phyloP scores from a whole-genome alignment of 352 stramenopile genomes.

The Globisporangium parvum region DNA sequence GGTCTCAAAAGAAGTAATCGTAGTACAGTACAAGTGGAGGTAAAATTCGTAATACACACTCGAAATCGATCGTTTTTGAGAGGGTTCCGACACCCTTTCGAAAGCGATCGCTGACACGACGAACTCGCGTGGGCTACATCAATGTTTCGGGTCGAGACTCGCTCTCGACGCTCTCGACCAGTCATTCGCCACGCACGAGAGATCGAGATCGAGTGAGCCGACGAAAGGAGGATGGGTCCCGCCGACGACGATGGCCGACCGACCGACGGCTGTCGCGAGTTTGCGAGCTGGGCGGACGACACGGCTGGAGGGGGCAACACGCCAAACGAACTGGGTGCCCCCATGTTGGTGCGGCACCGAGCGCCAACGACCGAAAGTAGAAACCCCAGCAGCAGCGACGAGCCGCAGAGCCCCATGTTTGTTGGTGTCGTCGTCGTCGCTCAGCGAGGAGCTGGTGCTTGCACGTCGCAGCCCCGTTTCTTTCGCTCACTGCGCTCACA shows the following conservation, averaged over 20 bases:
- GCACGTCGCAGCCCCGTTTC: constrained; percentile 4
- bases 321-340: constrained; percentile 10
- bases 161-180: constrained; percentile 2
- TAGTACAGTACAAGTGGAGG: no score
- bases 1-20: no score
- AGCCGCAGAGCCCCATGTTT: neutral
- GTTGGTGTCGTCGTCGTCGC: neutral
- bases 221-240: neutral
- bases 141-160: neutral
- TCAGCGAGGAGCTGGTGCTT: neutral
- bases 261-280: neutral
- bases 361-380: constrained; percentile 12
- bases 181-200: neutral
- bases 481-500: constrained; percentile 1
- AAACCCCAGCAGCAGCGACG: constrained; percentile 5
- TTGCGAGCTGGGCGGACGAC: neutral
- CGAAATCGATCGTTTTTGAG: no score
- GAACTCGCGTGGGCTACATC: neutral
- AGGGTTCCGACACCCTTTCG: no score
- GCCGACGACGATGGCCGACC: neutral
- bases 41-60: no score
- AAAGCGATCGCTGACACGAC: neutral
- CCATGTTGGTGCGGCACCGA: neutral
- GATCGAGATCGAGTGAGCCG: neutral
- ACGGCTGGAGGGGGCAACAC: constrained; percentile 11